Evolutionary conservation across 768 basidiomycete genomes (phyloP).

Genomic region (Leccinum uliginosum): DNA sequence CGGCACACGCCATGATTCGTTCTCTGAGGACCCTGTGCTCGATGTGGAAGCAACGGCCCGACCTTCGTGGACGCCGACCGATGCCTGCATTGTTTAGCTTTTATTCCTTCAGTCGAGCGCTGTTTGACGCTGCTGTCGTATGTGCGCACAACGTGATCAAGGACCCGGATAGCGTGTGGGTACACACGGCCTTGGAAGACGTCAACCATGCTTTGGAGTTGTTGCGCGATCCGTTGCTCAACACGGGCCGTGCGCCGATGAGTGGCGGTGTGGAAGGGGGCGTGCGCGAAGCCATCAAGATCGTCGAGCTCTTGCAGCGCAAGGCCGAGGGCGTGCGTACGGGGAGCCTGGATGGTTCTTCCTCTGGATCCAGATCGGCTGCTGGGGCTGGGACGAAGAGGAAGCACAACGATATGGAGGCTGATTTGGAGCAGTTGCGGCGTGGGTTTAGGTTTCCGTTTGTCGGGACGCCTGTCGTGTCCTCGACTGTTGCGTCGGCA

Average conservation of each 20-base stretch:
- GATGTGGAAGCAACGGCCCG: constrained; percentile 35
- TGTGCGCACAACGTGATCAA: constrained; percentile 60
- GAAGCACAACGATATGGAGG: constrained; percentile 39
- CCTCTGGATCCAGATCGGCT: constrained; percentile 20
- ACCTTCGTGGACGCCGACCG: constrained; percentile 29
- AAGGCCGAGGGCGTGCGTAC: constrained; percentile 35
- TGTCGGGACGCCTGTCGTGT: constrained; percentile 33
- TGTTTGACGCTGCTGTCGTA: constrained; percentile 64
- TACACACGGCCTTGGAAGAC: constrained; percentile 44
- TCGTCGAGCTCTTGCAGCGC: constrained; percentile 37
- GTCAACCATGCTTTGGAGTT: constrained; percentile 42
- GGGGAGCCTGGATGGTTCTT: constrained; percentile 8
- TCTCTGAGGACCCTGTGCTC: constrained; percentile 42
- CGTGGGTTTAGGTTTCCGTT: constrained; percentile 42
- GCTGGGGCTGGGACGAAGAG: constrained; percentile 29
- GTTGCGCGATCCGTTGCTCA: constrained; percentile 33
- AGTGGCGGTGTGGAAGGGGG: constrained; percentile 31
- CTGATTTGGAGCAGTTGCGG: constrained; percentile 27
- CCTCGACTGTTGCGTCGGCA: constrained; percentile 3
- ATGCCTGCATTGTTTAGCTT: constrained; percentile 49
- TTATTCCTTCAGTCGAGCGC: constrained; percentile 54
- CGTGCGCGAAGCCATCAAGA: constrained; percentile 35
- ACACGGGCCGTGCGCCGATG: constrained; percentile 30
- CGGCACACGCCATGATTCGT: constrained; percentile 61
- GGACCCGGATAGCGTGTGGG: constrained; percentile 45